Evolutionary conservation across 768 basidiomycete species (phyloP).

Genomic region (Lentinula detonsa): DNA sequence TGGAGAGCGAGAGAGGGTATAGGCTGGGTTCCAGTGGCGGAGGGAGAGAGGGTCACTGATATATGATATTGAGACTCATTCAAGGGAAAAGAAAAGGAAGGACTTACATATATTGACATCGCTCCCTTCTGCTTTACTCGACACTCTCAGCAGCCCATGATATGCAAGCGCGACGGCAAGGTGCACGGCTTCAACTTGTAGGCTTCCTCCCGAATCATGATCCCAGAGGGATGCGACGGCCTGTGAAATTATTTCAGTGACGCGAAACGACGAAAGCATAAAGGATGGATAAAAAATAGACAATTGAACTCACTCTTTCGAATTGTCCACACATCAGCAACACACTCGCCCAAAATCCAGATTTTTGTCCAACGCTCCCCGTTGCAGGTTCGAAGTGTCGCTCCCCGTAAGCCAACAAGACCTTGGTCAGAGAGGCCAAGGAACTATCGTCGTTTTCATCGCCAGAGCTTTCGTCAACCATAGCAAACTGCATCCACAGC

Average conservation of each 20-base stretch:
- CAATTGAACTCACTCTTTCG: constrained; percentile 58
- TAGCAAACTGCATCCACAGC: constrained; percentile 94
- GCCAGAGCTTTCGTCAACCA: constrained; percentile 48
- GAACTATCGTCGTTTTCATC: constrained; percentile 73
- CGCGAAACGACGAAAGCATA: not conserved
- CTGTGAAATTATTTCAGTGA: constrained; percentile 29
- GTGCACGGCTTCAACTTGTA: constrained; percentile 89
- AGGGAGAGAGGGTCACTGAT: constrained; percentile 65
- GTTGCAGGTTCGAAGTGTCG: constrained; percentile 73
- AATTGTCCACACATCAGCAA: constrained; percentile 92
- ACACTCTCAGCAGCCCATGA: constrained; percentile 85
- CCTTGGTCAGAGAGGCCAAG: constrained; percentile 67
- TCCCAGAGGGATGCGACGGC: constrained; percentile 90
- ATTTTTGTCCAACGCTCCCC: constrained; percentile 49
- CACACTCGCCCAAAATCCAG: constrained; percentile 76
- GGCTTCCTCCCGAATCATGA: constrained; percentile 46
- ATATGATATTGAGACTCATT: not conserved
- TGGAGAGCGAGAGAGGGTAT: constrained; percentile 70
- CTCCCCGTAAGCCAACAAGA: constrained; percentile 71
- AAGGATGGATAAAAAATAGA: not conserved
- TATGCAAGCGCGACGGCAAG: constrained; percentile 88
- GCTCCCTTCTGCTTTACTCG: constrained; percentile 74
- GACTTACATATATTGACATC: constrained; percentile 77
- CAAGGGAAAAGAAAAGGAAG: not conserved
- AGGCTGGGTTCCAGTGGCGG: constrained; percentile 27